Percentiles rank a stretch among this genome's conserved stretches.
Evolutionary conservation across 192 early-diverging fungal species (phyloP).

Genomic region (Funneliformis geosporum): DNA sequence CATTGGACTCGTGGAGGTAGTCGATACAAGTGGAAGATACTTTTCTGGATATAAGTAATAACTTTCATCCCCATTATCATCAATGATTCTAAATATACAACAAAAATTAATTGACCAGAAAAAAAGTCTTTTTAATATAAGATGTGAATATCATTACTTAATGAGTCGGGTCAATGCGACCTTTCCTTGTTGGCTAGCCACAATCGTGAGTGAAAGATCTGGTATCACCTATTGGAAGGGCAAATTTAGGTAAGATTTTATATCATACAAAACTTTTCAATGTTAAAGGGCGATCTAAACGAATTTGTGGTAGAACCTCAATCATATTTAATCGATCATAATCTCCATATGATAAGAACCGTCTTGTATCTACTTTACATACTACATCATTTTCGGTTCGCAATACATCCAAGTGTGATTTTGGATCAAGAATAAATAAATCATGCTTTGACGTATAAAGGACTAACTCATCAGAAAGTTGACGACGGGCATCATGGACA

Average conservation of each 20-base stretch:
- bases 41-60: constrained; percentile 12
- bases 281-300: not conserved
- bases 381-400: not conserved
- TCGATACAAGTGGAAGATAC: not conserved
- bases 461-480: constrained; percentile 6
- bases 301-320: not conserved
- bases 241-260: not conserved
- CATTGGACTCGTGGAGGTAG: not conserved
- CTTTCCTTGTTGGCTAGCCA: constrained; percentile 30
- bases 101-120: not conserved
- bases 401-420: not conserved
- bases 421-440: constrained; percentile 28
- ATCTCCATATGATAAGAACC: not conserved
- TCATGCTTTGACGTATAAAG: constrained; percentile 9
- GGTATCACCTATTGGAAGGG: constrained; percentile 1
- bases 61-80: not conserved
- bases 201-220: constrained; percentile 25
- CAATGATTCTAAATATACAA: not conserved
- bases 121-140: not conserved
- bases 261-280: not conserved
- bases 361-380: not conserved
- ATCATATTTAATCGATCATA: constrained; percentile 30
- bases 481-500: not conserved
- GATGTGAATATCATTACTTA: not conserved
- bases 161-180: constrained; percentile 16